phyloP scores from a whole-genome alignment of 108 stramenopile species.

The Skeletonema grethae region DNA sequence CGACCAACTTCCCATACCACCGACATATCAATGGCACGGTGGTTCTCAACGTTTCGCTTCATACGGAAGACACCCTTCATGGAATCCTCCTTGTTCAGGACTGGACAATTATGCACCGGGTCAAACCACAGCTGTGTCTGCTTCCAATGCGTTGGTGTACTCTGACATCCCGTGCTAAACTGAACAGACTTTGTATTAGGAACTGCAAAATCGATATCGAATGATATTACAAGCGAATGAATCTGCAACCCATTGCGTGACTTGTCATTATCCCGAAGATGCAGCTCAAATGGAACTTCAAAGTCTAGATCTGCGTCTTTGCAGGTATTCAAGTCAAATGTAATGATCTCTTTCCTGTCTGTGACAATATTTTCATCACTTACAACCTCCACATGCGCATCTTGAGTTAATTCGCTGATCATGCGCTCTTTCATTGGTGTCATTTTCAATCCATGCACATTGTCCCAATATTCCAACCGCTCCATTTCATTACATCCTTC shows the following conservation, averaged over 20 bases:
- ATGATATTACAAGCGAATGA: constrained; percentile 80
- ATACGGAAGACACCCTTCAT: constrained; percentile 50
- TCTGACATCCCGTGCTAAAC: constrained; percentile 83
- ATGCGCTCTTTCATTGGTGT: constrained; percentile 74
- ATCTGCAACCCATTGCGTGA: constrained; percentile 17
- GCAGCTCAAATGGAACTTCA: constrained; percentile 48
- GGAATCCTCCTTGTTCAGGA: constrained; percentile 27
- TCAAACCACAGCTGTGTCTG: constrained; percentile 82
- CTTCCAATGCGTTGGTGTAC: constrained; percentile 88
- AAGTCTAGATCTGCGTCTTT: constrained; percentile 68
- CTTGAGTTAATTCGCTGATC: constrained; percentile 56
- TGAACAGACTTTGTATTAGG: constrained; percentile 53
- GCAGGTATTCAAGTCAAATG: constrained; percentile 70
- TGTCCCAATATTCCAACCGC: constrained; percentile 63
- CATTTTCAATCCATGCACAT: constrained; percentile 89
- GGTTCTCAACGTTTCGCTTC: constrained; percentile 49
- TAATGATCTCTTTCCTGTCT: constrained; percentile 50
- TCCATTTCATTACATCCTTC: constrained; percentile 49
- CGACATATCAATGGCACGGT: constrained; percentile 53
- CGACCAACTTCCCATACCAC: constrained; percentile 53
- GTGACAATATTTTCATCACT: constrained; percentile 60
- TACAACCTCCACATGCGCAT: constrained; percentile 76
- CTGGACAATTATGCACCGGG: constrained; percentile 45
- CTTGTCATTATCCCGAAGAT: constrained; percentile 4
- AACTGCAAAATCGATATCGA: constrained; percentile 79